Base-by-base conservation (phyloP, 768 basidiomycete genomes). In the Kwoniella dejecticola region DNA sequence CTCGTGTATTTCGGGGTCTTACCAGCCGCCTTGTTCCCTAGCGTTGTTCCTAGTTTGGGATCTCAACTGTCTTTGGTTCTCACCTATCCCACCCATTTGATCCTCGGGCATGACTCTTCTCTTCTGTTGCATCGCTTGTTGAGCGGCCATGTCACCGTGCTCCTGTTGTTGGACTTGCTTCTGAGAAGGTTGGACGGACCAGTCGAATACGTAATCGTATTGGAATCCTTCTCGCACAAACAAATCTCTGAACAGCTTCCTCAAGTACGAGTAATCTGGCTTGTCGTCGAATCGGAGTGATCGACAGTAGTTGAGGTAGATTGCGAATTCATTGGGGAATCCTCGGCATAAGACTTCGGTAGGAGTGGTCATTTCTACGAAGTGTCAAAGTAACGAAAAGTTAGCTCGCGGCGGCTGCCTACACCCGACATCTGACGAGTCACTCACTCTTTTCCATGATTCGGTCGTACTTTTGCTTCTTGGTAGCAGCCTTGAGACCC, bases 381-480 rank as follows among this genome's bases (percentile, higher is more conserved):
- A n/a, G n/a, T n/a, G n/a, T n/a, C n/a, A n/a, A n/a, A 63, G 5
- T 21, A 21, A 13, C 24, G 13, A 30, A 29, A 10, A 40, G 29
- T 2, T 44, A 42, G 6, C n/a, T n/a, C n/a, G n/a, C n/a, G n/a
- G n/a, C n/a, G n/a, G n/a, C n/a, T n/a, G n/a, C n/a, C n/a, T n/a
- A n/a, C n/a, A n/a, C n/a, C n/a, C n/a, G n/a, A n/a, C n/a, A n/a
- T n/a, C n/a, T n/a, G n/a, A n/a, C n/a, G n/a, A n/a, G n/a, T n/a
- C 26, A 72, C 74, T 64, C 61, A 73, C 74, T 99, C 87, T 99
- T 99, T 83, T 99, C 96, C 96, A 99, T 99, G 83, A 99, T 99
- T 63, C 96, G 89, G 81, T 98, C 96, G 81, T 98, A 98, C 83
- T 99, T 99, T 85, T 99, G 96, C 86, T 99, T 99, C 91, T 99